A percentile compares a stretch with the other conserved stretches of the same genome.
phyloP scores from a whole-genome alignment of 192 early-diverging fungal genomes.

The Mortierella claussenii region DNA sequence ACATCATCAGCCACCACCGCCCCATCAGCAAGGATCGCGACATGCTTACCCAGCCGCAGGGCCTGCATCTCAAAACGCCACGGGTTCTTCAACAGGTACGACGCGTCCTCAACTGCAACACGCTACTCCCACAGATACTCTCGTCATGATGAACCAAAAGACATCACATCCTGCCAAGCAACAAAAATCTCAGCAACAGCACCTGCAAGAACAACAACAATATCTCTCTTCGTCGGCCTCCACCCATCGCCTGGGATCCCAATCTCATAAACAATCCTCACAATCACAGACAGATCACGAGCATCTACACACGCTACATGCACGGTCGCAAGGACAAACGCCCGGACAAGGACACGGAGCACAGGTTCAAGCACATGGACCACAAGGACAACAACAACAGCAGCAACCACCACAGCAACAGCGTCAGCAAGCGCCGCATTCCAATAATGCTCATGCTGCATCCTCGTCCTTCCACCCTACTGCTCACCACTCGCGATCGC shows the following conservation, averaged over 20 bases:
- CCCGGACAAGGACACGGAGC: neutral
- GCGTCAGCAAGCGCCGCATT: too few relatives aligned
- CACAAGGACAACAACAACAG: slow-evolving; percentile 9
- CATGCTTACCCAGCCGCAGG: neutral
- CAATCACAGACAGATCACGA: neutral
- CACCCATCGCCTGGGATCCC: neutral
- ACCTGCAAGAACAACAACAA: slow-evolving; percentile 7
- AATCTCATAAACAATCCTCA: neutral
- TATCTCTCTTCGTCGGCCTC: neutral
- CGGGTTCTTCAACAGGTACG: neutral
- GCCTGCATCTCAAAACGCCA: neutral
- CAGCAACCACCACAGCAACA: slow-evolving; percentile 6
- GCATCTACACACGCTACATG: neutral
- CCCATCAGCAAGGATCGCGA: neutral
- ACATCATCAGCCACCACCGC: neutral
- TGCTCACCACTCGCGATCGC: neutral
- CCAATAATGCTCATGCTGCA: neutral
- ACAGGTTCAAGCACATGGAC: too few relatives aligned
- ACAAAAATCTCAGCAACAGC: slow-evolving; percentile 3
- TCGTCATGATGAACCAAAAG: slow-evolving; percentile 21
- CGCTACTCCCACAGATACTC: neutral
- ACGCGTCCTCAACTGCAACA: neutral
- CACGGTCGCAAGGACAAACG: neutral
- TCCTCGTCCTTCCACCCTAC: neutral
- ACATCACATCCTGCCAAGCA: neutral